Evolutionary conservation across 2,329 filamentous ascomycete species (phyloP).

Genomic region (Aspergillus sp.): DNA sequence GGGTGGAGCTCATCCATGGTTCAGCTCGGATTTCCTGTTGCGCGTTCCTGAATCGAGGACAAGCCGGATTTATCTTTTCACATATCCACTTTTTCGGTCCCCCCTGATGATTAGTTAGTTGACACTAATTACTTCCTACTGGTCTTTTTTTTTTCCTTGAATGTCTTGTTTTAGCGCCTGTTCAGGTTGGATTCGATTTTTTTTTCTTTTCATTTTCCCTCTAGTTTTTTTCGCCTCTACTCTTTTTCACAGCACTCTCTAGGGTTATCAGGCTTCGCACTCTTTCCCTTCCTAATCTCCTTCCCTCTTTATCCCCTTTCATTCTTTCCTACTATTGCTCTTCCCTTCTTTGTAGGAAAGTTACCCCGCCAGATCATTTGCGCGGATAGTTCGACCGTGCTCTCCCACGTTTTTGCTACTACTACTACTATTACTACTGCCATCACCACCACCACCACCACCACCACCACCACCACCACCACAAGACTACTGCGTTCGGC

Average conservation of each 20-base stretch:
- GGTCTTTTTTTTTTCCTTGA: slow-evolving; percentile 5
- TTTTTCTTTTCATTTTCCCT: neutral
- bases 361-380: too few species aligned
- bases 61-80: slow-evolving; percentile 6
- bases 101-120: neutral
- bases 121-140: neutral
- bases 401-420: neutral
- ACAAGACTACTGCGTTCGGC: slow-evolving; percentile 5
- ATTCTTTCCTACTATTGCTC: neutral
- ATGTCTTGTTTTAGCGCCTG: slow-evolving; percentile 9
- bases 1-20: slow-evolving; percentile 17
- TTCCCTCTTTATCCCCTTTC: neutral
- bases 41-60: slow-evolving; percentile 10
- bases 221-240: neutral
- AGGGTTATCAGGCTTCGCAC: neutral
- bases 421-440: too few species aligned
- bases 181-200: neutral
- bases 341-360: too few species aligned
- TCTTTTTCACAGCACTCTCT: neutral
- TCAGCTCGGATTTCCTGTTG: slow-evolving; percentile 13
- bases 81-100: slow-evolving; percentile 5
- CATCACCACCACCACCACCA: neutral
- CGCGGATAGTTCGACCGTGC: neutral
- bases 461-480: neutral
- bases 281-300: neutral